Evolutionary conservation across 345 rosid species (phyloP), one percentile per base, ranked within the genome.

Genomic region (Ceriops decandra): DNA sequence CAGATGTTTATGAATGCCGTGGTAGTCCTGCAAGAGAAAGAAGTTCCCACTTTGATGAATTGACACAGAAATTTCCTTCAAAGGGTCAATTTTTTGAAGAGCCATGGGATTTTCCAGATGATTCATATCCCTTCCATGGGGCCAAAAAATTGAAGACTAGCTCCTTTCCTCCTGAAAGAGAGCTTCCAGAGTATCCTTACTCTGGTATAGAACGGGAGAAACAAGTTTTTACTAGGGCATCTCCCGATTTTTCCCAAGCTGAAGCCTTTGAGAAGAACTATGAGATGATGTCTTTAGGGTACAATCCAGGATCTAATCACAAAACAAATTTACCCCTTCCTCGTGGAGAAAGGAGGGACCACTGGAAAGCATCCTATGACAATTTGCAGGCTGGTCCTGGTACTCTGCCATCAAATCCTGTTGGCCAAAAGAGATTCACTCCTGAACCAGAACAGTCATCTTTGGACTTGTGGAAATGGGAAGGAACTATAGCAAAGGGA

Each of bases 391-490:
- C 31, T n/a, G 85, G 85, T 70, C 69, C 80, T 69, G 82, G 58
- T 77, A 65, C 84, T 65, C 62, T 74, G 72, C 87, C 78, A 46
- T 61, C 83, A 58, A 65, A 64, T 68, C 60, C 81, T 66, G 70
- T 76, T 67, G 97, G 89, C 73, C 81, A 81, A 73, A 87, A 84
- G 82, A 82, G 82, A 67, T 77, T 79, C 61, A 72, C 84, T 54
- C 87, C 86, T 62, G 93, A 89, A 63, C 75, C 80, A 59, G 83
- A 75, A 66, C 82, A 42, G 65, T 69, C 88, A 67, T 81, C 95
- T 31, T 68, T 88, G 56, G 86, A 83, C 52, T 88, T 90, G 74
- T 93, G 98, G 98, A 91, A 93, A 82, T 93, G 98, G 98, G 97
- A 93, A 77, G 98, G 98, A 59, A 87, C 91, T 60, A 83, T 93